A percentile compares a stretch with the other conserved stretches of the same genome.
phyloP scores from a whole-genome alignment of 1,139 yeast species.

The Diutina sp. region DNA sequence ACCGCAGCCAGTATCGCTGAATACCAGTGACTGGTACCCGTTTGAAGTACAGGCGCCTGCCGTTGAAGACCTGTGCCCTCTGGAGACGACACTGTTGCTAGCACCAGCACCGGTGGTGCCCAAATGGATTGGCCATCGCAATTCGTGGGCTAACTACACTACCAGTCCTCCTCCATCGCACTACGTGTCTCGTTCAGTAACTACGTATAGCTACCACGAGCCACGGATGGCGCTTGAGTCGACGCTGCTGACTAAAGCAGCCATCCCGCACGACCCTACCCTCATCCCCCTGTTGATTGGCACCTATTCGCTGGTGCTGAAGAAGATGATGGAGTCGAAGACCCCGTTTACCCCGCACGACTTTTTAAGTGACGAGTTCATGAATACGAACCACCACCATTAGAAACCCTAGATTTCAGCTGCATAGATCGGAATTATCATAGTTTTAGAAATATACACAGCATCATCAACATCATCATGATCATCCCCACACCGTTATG shows the following conservation, averaged over 20 bases:
- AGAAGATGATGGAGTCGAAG: constrained; percentile 24
- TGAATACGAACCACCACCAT: not conserved
- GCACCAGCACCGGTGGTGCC: not conserved
- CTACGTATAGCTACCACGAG: not conserved
- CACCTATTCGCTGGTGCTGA: constrained; percentile 24
- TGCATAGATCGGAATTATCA: not conserved
- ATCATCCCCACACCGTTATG: not conserved
- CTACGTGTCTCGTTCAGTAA: not conserved
- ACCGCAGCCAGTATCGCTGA: not conserved
- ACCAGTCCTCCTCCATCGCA: not conserved
- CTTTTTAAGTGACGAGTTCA: constrained; percentile 22
- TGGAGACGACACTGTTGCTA: not conserved
- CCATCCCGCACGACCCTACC: constrained; percentile 5
- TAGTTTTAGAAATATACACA: not conserved
- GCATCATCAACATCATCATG: too few species aligned
- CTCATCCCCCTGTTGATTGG: constrained; percentile 30
- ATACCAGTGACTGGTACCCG: not conserved
- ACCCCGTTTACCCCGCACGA: constrained; percentile 32
- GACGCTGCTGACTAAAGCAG: not conserved
- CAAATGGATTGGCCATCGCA: not conserved
- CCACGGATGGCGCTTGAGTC: not conserved
- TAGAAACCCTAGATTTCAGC: not conserved
- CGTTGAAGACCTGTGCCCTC: not conserved
- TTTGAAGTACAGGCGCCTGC: not conserved
- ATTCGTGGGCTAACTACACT: not conserved